Conservation (phyloP, 768 basidiomycete genomes). For the Porphyrellus cyaneotinctus region DNA sequence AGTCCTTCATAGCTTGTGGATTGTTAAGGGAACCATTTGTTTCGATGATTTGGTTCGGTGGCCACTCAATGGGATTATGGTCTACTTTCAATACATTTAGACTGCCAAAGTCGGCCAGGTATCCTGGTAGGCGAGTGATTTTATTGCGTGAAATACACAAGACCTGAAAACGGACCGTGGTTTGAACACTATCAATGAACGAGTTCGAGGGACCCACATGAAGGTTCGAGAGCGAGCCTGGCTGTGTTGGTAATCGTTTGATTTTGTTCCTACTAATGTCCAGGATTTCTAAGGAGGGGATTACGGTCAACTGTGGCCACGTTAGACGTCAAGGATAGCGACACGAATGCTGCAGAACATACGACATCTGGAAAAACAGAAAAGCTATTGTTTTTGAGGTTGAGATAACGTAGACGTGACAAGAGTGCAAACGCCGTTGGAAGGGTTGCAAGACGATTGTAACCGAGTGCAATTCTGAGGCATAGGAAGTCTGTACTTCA, state of each 20-base stretch:
- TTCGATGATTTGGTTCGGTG: slow-evolving; percentile 58
- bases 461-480: slow-evolving; percentile 75
- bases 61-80: slow-evolving; percentile 94
- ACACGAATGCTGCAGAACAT: slow-evolving; percentile 31
- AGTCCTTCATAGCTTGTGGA: slow-evolving; percentile 56
- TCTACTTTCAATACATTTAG: slow-evolving; percentile 83
- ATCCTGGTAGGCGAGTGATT: slow-evolving; percentile 72
- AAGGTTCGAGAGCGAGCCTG: slow-evolving; percentile 75
- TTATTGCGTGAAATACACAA: slow-evolving; percentile 86
- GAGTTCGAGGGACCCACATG: slow-evolving; percentile 43
- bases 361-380: slow-evolving; percentile 84
- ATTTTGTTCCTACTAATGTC: slow-evolving; percentile 94
- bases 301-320: slow-evolving; percentile 61
- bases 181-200: background rate
- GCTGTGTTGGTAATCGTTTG: slow-evolving; percentile 68
- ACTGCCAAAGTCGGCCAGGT: slow-evolving; percentile 66
- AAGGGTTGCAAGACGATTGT: slow-evolving; percentile 77
- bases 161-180: slow-evolving; percentile 47
- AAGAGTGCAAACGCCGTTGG: slow-evolving; percentile 72
- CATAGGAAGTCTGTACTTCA: slow-evolving; percentile 2
- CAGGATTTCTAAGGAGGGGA: slow-evolving; percentile 87
- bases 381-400: slow-evolving; percentile 82
- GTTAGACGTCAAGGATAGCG: slow-evolving; percentile 9
- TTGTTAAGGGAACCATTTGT: slow-evolving; percentile 39
- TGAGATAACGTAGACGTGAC: slow-evolving; percentile 76